Evolutionary conservation across 768 basidiomycete species (phyloP), one percentile per base, ranked within the genome.

Genomic region (Suillus bovinus): DNA sequence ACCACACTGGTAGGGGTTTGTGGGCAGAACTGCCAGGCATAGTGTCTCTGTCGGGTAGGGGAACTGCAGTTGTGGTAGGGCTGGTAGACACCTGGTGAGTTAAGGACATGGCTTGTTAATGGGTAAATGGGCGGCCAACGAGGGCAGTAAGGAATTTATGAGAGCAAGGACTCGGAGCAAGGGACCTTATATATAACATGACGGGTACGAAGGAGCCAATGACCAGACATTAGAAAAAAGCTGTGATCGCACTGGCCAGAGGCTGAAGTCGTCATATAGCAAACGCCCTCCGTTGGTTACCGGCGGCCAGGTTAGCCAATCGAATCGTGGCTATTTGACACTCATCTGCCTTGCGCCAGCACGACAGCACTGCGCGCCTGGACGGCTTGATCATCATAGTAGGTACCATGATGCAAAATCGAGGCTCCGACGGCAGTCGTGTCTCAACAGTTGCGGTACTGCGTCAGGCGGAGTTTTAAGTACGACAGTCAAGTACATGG

Each of bases 1-100:
- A 74, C 91, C 91, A 93, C 0, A 91, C 83, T 2, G 88, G 85
- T 2, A 86, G 55, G 8, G 85, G 81, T 60, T 78, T 82, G 24
- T 39, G 36, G 54, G 6, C 22, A 34, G 63, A 59, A 24, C 66
- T 59, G 9, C 38, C 31, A 52, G 50, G 3, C 14, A 29, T 50
- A n/a, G 65, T 17, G 24, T 69, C 63, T 8, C 60, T 62, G 7
- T 52, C 57, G 5, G 71, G 68, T 13, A 76, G 70, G n/a, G 67
- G 61, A 13, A 74, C 66, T 5, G 66, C 49, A 17, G 60, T 7
- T 17, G 17, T 24, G 16, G 55, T 27, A 7, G 55, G 13, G 36
- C 17, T 38, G 34, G 14, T 24, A 22, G 53, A 55, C 22, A 5
- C 14, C 4, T 22, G 17, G 31, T 53, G 16, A 27, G 54, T 17